Conservation (phyloP, 108 stramenopile species). For the Chaetoceros muelleri region DNA sequence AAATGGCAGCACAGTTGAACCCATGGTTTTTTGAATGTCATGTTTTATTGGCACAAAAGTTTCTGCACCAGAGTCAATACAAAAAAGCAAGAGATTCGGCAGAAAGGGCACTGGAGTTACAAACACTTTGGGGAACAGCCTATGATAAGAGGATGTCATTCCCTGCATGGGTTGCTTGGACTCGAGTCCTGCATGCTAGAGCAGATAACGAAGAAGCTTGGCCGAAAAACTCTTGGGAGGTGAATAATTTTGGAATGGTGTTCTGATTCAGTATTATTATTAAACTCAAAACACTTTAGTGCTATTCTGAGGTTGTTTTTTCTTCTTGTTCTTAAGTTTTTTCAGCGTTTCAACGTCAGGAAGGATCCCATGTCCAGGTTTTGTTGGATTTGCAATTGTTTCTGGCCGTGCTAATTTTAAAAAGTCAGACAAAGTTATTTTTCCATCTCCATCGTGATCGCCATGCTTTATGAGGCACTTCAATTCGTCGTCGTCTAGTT, state of each 20-base stretch:
- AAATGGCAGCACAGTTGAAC: neutral
- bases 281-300: too few species aligned
- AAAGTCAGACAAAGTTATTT: neutral
- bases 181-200: slow-evolving; percentile 1
- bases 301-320: too few species aligned
- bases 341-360: too few species aligned
- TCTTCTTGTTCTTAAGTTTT: too few species aligned
- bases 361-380: too few species aligned
- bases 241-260: slow-evolving; percentile 21
- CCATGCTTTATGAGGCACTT: neutral
- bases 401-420: neutral
- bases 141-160: slow-evolving; percentile 20
- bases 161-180: slow-evolving; percentile 17
- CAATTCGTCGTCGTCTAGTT: neutral
- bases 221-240: slow-evolving; percentile 17
- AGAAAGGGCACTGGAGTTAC: slow-evolving; percentile 3
- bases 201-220: slow-evolving; percentile 4
- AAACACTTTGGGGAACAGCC: slow-evolving; percentile 1
- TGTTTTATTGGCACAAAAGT: slow-evolving; percentile 8
- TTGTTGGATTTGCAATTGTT: too few species aligned
- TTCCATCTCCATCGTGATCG: neutral
- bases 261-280: too few species aligned
- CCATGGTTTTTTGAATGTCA: slow-evolving; percentile 11
- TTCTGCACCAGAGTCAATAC: slow-evolving; percentile 4
- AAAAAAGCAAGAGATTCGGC: neutral